Percentiles rank a stretch among this genome's conserved stretches.
Conservation (phyloP, 768 basidiomycete species). For the Trametes villosa region DNA sequence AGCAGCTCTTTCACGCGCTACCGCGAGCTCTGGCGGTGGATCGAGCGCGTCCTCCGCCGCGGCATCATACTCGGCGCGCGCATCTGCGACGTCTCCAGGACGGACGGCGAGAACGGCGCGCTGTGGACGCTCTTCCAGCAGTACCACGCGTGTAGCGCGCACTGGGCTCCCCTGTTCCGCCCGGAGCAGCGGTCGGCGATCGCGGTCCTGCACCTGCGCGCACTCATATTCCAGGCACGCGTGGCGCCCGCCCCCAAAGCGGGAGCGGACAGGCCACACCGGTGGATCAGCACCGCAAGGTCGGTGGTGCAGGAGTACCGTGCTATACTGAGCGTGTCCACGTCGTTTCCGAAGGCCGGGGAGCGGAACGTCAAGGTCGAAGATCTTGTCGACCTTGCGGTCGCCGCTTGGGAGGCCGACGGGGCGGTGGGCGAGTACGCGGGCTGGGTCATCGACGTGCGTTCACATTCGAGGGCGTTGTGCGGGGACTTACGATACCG, state of each 20-base stretch:
- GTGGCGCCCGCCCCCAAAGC: slow-evolving; percentile 25
- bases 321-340: slow-evolving; percentile 66
- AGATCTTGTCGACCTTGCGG: slow-evolving; percentile 80
- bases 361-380: slow-evolving; percentile 78
- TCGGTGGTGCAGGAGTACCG: slow-evolving; percentile 75
- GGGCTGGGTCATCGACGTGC: slow-evolving; percentile 82
- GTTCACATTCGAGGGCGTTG: background rate
- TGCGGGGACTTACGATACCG: background rate
- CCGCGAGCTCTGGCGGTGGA: slow-evolving; percentile 87
- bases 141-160: slow-evolving; percentile 62
- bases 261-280: slow-evolving; percentile 40
- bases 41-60: slow-evolving; percentile 83
- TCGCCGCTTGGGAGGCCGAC: slow-evolving; percentile 80
- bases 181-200: slow-evolving; percentile 75
- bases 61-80: slow-evolving; percentile 68
- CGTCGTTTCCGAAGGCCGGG: slow-evolving; percentile 81
- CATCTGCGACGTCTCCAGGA: slow-evolving; percentile 40
- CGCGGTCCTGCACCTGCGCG: slow-evolving; percentile 71
- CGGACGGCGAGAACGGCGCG: slow-evolving; percentile 41
- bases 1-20: slow-evolving; percentile 62
- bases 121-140: slow-evolving; percentile 68
- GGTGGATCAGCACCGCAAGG: slow-evolving; percentile 69
- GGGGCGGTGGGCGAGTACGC: slow-evolving; percentile 65
- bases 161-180: slow-evolving; percentile 83
- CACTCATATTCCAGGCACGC: slow-evolving; percentile 57